Evolutionary conservation across 2,329 filamentous ascomycete species (phyloP), one percentile per base, ranked within the genome.

Genomic region (Penicillium sp.): DNA sequence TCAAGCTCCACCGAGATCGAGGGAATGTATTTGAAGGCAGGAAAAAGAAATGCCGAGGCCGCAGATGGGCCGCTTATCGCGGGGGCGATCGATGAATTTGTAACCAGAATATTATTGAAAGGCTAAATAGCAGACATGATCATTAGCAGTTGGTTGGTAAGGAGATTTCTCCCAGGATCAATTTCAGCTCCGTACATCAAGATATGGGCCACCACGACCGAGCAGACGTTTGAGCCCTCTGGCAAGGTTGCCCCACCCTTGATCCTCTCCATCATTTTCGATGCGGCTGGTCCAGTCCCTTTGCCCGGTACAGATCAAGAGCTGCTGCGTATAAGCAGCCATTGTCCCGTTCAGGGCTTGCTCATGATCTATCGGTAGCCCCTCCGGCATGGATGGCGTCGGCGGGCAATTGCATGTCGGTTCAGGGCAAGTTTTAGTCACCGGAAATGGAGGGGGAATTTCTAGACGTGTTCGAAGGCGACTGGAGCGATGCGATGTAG

Each of bases 211-310:
- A 2, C 79, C 78, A 6, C 80, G 70, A 2, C 81, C 82, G 45
- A 86, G 66, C 23, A 85, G 59, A 50, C 39, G 37, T 73, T 85
- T 90, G 41, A 95, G 61, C 38, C 85, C 80, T 25, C 82, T 79
- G 70, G 77, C 54, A 65, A 74, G 51, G 17, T 52, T 50, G 6
- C 67, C 67, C 66, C 66, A 71, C 10, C 63, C 65, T 16, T 69
- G 60, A 2, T 66, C 60, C 22, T 27, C 6, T 11, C 82, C 77
- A 42, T 93, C 87, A 30, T 94, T 81, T 59, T 94, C 88, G 45
- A 95, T 93, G 40, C 78, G 77, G 56, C 84, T 89, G 17, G 74
- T 71, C 89, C 89, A 95, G 65, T 94, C 85, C 18, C 74, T 67
- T 44, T 79, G 77, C 3, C 86, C 88, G 0, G 88, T 94, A 45